Conservation (phyloP, 2,329 filamentous ascomycete genomes). For the Colletotrichum chlorophyti region DNA sequence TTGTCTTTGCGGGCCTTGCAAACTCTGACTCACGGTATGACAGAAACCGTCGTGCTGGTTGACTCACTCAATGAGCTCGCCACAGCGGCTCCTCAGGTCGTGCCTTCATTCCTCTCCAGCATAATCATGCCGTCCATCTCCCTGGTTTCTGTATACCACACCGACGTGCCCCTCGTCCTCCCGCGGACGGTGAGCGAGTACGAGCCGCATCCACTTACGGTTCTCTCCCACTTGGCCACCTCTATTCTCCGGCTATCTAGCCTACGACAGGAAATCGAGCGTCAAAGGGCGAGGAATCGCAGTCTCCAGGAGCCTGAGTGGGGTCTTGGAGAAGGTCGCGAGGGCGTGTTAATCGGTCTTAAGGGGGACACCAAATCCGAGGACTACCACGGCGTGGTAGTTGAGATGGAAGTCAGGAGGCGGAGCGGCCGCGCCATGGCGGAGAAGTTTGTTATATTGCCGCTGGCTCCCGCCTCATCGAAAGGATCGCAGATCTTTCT, state of each 20-base stretch:
- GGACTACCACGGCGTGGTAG: constrained; percentile 61
- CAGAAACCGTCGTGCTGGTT: constrained; percentile 78
- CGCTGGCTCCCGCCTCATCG: constrained; percentile 15
- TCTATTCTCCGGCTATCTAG: constrained; percentile 78
- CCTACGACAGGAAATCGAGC: constrained; percentile 75
- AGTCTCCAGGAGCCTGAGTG: constrained; percentile 79
- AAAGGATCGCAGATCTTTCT: constrained; percentile 56
- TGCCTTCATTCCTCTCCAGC: constrained; percentile 74
- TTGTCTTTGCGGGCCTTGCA: neutral
- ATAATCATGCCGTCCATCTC: constrained; percentile 72
- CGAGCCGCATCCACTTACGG: constrained; percentile 72
- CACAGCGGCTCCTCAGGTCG: constrained; percentile 57
- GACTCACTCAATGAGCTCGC: constrained; percentile 78
- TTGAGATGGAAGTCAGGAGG: constrained; percentile 86
- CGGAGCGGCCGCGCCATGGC: constrained; percentile 80
- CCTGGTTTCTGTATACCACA: constrained; percentile 82
- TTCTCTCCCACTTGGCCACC: constrained; percentile 87
- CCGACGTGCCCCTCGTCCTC: constrained; percentile 72
- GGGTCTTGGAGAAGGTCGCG: constrained; percentile 77
- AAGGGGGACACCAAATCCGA: constrained; percentile 51
- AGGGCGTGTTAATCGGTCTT: constrained; percentile 79
- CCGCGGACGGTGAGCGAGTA: constrained; percentile 56
- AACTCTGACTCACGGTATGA: constrained; percentile 16
- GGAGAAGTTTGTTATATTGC: constrained; percentile 67
- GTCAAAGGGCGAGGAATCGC: constrained; percentile 77